These are phyloP conservation scores for Fragaria vesca DNA, from an alignment of 306 rosid genomes.

Conservation along the genomic window DNA sequence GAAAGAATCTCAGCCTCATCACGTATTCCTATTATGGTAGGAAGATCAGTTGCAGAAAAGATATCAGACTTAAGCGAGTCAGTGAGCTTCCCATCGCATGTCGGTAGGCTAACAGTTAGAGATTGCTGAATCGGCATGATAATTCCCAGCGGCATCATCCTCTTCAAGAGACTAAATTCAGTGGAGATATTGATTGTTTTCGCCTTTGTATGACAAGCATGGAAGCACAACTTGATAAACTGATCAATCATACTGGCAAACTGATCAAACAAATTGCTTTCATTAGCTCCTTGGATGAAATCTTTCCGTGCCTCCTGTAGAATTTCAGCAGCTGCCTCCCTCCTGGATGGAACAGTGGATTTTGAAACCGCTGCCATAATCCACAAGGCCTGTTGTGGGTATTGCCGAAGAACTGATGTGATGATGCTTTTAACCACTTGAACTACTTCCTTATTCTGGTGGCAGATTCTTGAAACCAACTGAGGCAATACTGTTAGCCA, in stretches of 20 bases:
- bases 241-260: constrained; percentile 89
- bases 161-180: constrained; percentile 87
- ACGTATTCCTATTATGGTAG: constrained; percentile 81
- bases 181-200: constrained; percentile 75
- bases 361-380: constrained; percentile 99
- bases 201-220: constrained; percentile 79
- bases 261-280: constrained; percentile 73
- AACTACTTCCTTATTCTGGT: constrained; percentile 85
- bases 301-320: constrained; percentile 83
- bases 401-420: constrained; percentile 75
- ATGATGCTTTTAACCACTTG: constrained; percentile 74
- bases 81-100: constrained; percentile 59
- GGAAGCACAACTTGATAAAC: constrained; percentile 88
- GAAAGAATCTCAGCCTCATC: constrained; percentile 98
- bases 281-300: constrained; percentile 63
- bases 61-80: constrained; percentile 60
- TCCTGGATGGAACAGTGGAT: constrained; percentile 88
- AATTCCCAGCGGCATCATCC: constrained; percentile 99
- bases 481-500: constrained; percentile 97
- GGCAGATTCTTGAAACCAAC: constrained; percentile 97
- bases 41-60: constrained; percentile 81
- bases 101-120: constrained; percentile 80
- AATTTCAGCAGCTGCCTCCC: constrained; percentile 93
- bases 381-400: constrained; percentile 96
- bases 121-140: constrained; percentile 93